Evolutionary conservation across 306 rosid genomes (phyloP).

Genomic region (Cucurbita ficifolia): DNA sequence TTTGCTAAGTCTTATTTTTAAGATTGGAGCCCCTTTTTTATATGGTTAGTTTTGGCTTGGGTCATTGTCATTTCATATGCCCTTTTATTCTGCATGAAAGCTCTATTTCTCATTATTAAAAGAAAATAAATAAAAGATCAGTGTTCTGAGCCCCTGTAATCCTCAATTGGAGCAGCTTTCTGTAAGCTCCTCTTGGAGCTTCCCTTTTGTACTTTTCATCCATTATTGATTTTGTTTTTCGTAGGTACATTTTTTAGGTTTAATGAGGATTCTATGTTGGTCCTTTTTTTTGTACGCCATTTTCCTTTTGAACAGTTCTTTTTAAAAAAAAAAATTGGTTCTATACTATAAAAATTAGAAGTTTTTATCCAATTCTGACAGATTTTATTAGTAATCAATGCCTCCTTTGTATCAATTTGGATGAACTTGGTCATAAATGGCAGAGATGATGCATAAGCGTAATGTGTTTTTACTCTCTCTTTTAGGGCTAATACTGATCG

Average conservation of each 20-base stretch:
- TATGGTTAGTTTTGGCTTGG: no score
- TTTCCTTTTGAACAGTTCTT: background rate
- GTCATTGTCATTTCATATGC: no score
- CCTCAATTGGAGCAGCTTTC: background rate
- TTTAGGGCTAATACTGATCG: conserved; percentile 46
- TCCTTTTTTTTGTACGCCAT: background rate
- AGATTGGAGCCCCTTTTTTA: no score
- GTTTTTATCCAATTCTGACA: background rate
- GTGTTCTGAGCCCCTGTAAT: background rate
- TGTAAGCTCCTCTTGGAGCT: background rate
- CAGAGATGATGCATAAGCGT: background rate
- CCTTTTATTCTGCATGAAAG: background rate
- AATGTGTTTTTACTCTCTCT: conserved; percentile 1
- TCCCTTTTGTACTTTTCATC: background rate
- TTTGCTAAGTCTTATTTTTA: background rate
- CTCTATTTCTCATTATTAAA: background rate
- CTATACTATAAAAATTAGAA: background rate
- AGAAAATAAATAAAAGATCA: background rate
- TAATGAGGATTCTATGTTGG: background rate
- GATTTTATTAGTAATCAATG: background rate
- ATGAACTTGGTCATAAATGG: background rate
- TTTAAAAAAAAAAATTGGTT: no score
- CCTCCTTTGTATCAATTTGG: background rate
- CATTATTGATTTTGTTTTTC: background rate
- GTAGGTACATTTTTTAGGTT: background rate